These are phyloP conservation scores for Fistulina hepatica DNA, from an alignment of 1,284 basidiomycete species.

Conservation along the genomic window DNA sequence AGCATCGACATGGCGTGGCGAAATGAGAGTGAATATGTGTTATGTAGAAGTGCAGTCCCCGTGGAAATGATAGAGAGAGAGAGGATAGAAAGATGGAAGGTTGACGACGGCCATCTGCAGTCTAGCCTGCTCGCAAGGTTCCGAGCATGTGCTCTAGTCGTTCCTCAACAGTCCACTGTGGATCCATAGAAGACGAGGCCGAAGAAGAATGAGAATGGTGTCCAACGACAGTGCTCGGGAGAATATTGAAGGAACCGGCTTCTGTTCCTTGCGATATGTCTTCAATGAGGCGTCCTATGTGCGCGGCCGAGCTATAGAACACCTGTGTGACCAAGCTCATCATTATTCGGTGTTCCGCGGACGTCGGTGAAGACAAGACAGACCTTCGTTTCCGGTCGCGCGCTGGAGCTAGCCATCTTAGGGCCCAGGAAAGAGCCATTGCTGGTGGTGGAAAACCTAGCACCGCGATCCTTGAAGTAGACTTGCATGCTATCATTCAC, in stretches of 20 bases:
- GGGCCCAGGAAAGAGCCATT: constrained; percentile 18
- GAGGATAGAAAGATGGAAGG: constrained; percentile 13
- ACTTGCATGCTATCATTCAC: constrained; percentile 50
- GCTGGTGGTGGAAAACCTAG: constrained; percentile 31
- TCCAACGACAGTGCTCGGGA: constrained; percentile 16
- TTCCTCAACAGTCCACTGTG: constrained; percentile 64
- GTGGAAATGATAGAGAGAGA: constrained; percentile 11
- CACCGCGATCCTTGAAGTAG: constrained; percentile 62
- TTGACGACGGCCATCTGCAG: constrained; percentile 1
- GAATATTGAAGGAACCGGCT: constrained; percentile 69
- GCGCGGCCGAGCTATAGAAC: constrained; percentile 64
- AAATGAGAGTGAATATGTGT: too few species aligned
- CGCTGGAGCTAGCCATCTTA: constrained; percentile 41
- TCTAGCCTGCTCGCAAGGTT: constrained; percentile 33
- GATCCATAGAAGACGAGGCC: constrained; percentile 52
- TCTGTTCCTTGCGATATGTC: constrained; percentile 68
- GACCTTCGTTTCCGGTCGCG: constrained; percentile 72
- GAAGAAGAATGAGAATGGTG: constrained; percentile 29
- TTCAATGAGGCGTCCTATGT: constrained; percentile 73
- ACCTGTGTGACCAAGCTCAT: constrained; percentile 36
- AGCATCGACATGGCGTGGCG: too few species aligned
- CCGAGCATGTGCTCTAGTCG: constrained; percentile 64
- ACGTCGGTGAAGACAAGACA: constrained; percentile 15
- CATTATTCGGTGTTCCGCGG: constrained; percentile 12
- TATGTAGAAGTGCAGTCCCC: constrained; percentile 9